Conservation (phyloP, 1,284 basidiomycete species). For the Malassezia nana region DNA sequence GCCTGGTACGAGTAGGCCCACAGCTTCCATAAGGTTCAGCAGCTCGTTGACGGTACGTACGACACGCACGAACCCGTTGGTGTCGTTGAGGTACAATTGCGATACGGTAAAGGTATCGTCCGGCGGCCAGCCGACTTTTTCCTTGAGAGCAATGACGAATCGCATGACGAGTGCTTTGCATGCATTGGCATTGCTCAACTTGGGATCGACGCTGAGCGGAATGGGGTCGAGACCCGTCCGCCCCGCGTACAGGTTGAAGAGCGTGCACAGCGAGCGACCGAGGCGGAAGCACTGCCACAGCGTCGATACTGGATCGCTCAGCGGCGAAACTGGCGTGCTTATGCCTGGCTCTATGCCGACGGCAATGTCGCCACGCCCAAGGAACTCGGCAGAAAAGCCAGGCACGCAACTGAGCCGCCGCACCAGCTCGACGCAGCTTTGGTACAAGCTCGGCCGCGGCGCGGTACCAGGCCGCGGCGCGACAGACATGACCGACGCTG, state of each 20-base stretch:
- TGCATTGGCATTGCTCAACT: constrained; percentile 63
- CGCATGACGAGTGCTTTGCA: constrained; percentile 55
- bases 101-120: constrained; percentile 59
- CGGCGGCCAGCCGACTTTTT: constrained; percentile 51
- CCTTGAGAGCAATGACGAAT: constrained; percentile 54
- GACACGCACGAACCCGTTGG: constrained; percentile 86
- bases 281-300: constrained; percentile 87
- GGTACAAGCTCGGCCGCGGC: constrained; percentile 43
- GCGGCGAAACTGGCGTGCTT: neutral
- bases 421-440: constrained; percentile 48
- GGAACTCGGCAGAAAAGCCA: constrained; percentile 42
- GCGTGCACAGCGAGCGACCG: constrained; percentile 83
- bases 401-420: constrained; percentile 49
- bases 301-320: constrained; percentile 62
- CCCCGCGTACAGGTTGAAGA: constrained; percentile 61
- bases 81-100: constrained; percentile 69
- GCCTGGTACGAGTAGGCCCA: constrained; percentile 55
- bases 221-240: constrained; percentile 60
- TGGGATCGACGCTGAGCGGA: constrained; percentile 52
- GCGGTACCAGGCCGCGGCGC: neutral
- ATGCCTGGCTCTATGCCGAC: neutral
- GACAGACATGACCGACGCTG: neutral
- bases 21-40: constrained; percentile 66
- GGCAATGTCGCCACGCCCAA: constrained; percentile 18
- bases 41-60: constrained; percentile 83